Conservation (phyloP, 2,329 filamentous ascomycete genomes). For the Exophiala spinifera region DNA sequence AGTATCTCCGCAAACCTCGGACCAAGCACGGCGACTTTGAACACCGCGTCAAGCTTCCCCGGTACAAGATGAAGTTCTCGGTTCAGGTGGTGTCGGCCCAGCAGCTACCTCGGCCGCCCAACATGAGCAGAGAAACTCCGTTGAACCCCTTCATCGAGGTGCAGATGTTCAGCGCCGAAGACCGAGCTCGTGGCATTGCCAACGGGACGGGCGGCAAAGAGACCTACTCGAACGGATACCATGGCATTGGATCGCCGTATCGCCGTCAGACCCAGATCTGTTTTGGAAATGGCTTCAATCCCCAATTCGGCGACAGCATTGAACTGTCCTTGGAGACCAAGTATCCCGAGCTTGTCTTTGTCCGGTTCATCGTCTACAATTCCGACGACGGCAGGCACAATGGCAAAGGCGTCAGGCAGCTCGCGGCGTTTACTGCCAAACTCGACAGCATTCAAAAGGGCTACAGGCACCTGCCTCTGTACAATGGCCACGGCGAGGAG, state of each 20-base stretch:
- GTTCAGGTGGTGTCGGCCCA: slow-evolving; percentile 92
- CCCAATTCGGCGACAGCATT: slow-evolving; percentile 76
- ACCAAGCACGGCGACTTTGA: slow-evolving; percentile 32
- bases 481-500: slow-evolving; percentile 83
- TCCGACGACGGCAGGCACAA: slow-evolving; percentile 71
- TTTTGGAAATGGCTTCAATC: slow-evolving; percentile 89
- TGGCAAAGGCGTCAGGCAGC: slow-evolving; percentile 60
- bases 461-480: slow-evolving; percentile 85
- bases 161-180: slow-evolving; percentile 90
- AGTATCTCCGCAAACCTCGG: slow-evolving; percentile 62
- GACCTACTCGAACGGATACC: slow-evolving; percentile 60
- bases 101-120: slow-evolving; percentile 80
- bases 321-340: slow-evolving; percentile 86
- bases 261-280: slow-evolving; percentile 77
- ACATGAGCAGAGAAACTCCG: slow-evolving; percentile 66
- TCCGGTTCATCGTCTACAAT: slow-evolving; percentile 88
- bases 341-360: slow-evolving; percentile 87
- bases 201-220: slow-evolving; percentile 65
- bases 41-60: slow-evolving; percentile 34
- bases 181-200: slow-evolving; percentile 73
- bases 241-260: slow-evolving; percentile 68
- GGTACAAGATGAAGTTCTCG: slow-evolving; percentile 68
- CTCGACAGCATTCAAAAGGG: slow-evolving; percentile 84
- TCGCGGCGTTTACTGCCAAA: slow-evolving; percentile 91
- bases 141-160: slow-evolving; percentile 94